These are phyloP conservation scores for Ceriops decandra DNA, from an alignment of 345 rosid species.

Conservation along the genomic window DNA sequence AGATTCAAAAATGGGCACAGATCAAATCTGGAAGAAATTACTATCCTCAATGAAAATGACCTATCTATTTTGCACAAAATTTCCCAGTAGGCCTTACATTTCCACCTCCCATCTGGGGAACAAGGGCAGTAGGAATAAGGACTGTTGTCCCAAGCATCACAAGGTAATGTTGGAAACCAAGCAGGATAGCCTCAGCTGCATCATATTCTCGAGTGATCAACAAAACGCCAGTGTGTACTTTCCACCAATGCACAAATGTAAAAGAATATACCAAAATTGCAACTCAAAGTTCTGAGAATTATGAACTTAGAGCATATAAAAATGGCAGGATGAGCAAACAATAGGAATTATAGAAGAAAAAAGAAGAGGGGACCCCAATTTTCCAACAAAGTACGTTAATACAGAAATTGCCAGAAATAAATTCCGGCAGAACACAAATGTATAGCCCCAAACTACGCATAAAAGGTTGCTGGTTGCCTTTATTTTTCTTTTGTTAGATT, in stretches of 20 bases:
- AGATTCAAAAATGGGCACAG: constrained; percentile 1
- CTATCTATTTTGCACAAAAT: background rate
- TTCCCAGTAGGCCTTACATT: constrained; percentile 51
- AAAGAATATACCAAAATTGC: background rate
- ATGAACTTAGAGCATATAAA: background rate
- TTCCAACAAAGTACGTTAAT: background rate
- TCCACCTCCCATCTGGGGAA: constrained; percentile 99
- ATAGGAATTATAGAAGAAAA: background rate
- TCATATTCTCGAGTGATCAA: constrained; percentile 6
- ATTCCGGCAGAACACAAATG: background rate
- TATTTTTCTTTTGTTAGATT: background rate
- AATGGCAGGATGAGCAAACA: background rate
- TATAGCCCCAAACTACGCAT: background rate
- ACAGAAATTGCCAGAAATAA: constrained; percentile 4
- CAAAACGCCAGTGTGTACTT: background rate
- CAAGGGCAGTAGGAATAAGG: constrained; percentile 85
- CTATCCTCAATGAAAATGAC: background rate
- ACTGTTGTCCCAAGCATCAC: constrained; percentile 97
- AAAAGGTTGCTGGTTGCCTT: background rate
- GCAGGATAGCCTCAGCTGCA: constrained; percentile 94
- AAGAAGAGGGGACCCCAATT: constrained; percentile 4
- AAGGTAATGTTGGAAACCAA: constrained; percentile 93
- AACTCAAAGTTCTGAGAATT: background rate
- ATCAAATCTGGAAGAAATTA: background rate
- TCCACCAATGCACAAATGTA: background rate